These are phyloP conservation scores for Alternaria metachromatica DNA, from an alignment of 2,329 filamentous ascomycete species.

Conservation along the genomic window DNA sequence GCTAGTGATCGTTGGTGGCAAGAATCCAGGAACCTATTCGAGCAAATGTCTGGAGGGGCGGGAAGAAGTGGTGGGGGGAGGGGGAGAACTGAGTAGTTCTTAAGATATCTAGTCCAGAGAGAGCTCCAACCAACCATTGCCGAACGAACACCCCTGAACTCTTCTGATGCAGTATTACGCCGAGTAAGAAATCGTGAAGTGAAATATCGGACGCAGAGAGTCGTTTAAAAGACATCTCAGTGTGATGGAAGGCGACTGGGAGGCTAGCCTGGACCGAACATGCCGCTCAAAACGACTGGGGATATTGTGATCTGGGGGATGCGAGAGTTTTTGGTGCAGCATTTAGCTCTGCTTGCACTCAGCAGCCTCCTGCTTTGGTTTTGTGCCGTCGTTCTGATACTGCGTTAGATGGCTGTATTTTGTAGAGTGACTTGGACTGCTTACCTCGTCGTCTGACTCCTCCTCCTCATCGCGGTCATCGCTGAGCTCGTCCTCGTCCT, in stretches of 20 bases:
- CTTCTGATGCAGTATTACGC: constrained; percentile 41
- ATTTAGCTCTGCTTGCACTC: constrained; percentile 55
- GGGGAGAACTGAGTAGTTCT: constrained; percentile 31
- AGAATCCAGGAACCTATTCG: constrained; percentile 9
- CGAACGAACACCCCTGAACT: constrained; percentile 21
- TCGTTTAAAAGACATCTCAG: constrained; percentile 9
- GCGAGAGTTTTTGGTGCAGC: constrained; percentile 4
- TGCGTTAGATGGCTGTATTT: constrained; percentile 18
- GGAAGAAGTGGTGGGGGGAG: constrained; percentile 11
- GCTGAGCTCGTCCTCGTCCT: constrained; percentile 85
- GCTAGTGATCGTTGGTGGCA: constrained; percentile 19
- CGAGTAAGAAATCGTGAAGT: constrained; percentile 26
- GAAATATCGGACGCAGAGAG: constrained; percentile 18
- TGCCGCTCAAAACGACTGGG: constrained; percentile 20
- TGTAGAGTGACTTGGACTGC: background rate
- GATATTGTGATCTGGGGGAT: constrained; percentile 6
- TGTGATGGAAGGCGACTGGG: constrained; percentile 2
- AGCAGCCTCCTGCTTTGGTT: constrained; percentile 54
- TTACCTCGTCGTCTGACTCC: constrained; percentile 52
- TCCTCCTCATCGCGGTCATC: constrained; percentile 80
- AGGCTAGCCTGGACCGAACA: constrained; percentile 8
- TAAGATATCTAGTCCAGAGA: constrained; percentile 31
- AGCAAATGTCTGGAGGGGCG: constrained; percentile 2
- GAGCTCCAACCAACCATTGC: constrained; percentile 22
- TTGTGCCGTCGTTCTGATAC: constrained; percentile 49